Evolutionary conservation across 805 yeast genomes (phyloP).

Genomic region (Yamadazyma endophytica): DNA sequence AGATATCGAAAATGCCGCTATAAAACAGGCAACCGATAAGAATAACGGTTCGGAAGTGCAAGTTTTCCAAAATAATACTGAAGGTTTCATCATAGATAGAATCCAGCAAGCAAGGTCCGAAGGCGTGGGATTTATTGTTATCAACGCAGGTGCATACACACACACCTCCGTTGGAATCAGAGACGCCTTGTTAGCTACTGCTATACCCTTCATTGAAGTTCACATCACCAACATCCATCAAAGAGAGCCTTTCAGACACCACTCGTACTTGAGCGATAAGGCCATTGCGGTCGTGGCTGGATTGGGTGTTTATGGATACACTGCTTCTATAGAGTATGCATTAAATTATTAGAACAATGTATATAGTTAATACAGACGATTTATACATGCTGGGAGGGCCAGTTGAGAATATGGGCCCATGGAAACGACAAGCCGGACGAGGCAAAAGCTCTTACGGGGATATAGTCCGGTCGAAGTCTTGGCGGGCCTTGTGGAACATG

Average conservation of each 20-base stretch:
- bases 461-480: too few relatives aligned
- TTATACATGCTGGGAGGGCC: too few relatives aligned
- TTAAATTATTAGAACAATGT: constrained; percentile 24
- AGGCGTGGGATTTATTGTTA: constrained; percentile 41
- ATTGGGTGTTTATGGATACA: constrained; percentile 40
- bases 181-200: constrained; percentile 46
- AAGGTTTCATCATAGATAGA: constrained; percentile 44
- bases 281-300: constrained; percentile 45
- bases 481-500: too few relatives aligned
- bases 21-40: constrained; percentile 23
- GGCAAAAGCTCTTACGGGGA: too few relatives aligned
- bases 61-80: constrained; percentile 41
- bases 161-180: constrained; percentile 49
- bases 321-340: constrained; percentile 38
- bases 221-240: constrained; percentile 51
- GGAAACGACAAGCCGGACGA: too few relatives aligned
- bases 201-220: constrained; percentile 46
- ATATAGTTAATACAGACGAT: not conserved
- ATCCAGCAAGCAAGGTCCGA: constrained; percentile 44
- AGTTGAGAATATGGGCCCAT: not conserved
- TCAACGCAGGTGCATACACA: constrained; percentile 52
- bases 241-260: constrained; percentile 49
- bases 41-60: constrained; percentile 27
- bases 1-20: constrained; percentile 41
- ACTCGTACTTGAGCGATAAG: constrained; percentile 44